A percentile compares a stretch with the other conserved stretches of the same genome.
phyloP scores from a whole-genome alignment of 768 basidiomycete genomes.

The Panaeolus papilionaceus region DNA sequence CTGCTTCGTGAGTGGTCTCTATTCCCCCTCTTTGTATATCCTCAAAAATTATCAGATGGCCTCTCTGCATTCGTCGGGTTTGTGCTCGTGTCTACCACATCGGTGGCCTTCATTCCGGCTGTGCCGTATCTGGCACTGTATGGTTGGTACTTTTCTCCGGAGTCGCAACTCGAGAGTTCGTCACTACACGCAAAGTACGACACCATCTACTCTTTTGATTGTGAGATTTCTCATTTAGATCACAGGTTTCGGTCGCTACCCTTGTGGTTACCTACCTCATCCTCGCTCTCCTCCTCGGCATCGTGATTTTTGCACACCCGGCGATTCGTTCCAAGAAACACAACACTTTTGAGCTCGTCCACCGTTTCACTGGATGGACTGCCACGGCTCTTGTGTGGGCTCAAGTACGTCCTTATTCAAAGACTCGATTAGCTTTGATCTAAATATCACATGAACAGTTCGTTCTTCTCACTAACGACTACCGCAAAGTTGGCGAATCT shows the following conservation, averaged over 20 bases:
- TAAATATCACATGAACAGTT: constrained; percentile 37
- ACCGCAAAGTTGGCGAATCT: constrained; percentile 40
- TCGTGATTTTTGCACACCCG: constrained; percentile 60
- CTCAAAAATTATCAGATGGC: constrained; percentile 47
- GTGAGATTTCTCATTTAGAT: neutral
- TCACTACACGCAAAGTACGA: constrained; percentile 42
- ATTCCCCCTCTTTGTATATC: constrained; percentile 3
- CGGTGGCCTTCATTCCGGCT: constrained; percentile 67
- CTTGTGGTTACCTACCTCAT: constrained; percentile 59
- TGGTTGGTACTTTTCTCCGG: constrained; percentile 59
- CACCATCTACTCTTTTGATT: neutral
- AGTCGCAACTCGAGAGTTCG: constrained; percentile 56
- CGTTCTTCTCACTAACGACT: constrained; percentile 59
- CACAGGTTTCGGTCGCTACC: constrained; percentile 51
- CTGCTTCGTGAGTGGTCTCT: constrained; percentile 47
- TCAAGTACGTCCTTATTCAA: constrained; percentile 43
- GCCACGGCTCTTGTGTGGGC: constrained; percentile 58
- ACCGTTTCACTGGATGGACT: constrained; percentile 65
- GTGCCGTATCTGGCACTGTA: constrained; percentile 56
- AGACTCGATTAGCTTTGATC: neutral
- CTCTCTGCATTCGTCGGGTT: constrained; percentile 56
- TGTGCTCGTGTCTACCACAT: constrained; percentile 65
- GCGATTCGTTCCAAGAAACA: constrained; percentile 51
- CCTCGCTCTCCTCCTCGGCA: constrained; percentile 50
- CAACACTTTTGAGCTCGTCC: constrained; percentile 58